Base-by-base conservation (phyloP, 495 filamentous ascomycete genomes). In the Podospora tetraspora region DNA sequence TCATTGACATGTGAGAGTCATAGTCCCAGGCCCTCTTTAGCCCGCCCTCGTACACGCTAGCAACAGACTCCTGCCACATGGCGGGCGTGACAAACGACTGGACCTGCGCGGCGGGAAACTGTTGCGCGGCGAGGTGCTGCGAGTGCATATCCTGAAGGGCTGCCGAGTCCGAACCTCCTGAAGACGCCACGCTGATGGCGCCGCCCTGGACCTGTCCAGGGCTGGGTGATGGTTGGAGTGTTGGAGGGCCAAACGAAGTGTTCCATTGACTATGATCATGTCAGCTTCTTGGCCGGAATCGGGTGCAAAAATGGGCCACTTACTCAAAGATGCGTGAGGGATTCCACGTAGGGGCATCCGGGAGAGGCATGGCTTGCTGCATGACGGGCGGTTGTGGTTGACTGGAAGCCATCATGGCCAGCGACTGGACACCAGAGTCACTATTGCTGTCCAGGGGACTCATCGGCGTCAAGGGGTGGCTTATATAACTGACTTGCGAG, bases 1-100 rank as follows among this genome's bases (percentile, higher is more conserved):
- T 77, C 9, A 69, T 71, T 3, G 66, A 24, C 72, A 74, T 66
- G 43, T 74, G 71, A 3, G 32, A 70, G 63, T 83, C 82, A 64
- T 82, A 84, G 70, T 90, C 88, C 91, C 91, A 94, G 29, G 89
- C 81, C 56, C 92, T 83, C 77, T 96, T 96, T 32, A 92, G 74
- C 4, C 89, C 88, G 64, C 88, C 88, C 59, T 93, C 91, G 79
- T 90, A 97, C 1, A 94, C 92, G 73, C 88, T 92, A 16, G 96
- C 94, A 71, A 99, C 94, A 59, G 89, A 92, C 73, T 97, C 91
- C 77, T 97, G 94, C 95, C 95, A 99, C 87, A 97, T 96, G 68
- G 90, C 90, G 12, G 95, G 92, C 13, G 92, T 96, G 66, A 99
- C 92, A 70, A 96, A 89, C 19, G 85, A 79, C 10, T 86, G 86